Conservation (phyloP, 371 early-diverging fungal species). For the Batkoa obscura region DNA sequence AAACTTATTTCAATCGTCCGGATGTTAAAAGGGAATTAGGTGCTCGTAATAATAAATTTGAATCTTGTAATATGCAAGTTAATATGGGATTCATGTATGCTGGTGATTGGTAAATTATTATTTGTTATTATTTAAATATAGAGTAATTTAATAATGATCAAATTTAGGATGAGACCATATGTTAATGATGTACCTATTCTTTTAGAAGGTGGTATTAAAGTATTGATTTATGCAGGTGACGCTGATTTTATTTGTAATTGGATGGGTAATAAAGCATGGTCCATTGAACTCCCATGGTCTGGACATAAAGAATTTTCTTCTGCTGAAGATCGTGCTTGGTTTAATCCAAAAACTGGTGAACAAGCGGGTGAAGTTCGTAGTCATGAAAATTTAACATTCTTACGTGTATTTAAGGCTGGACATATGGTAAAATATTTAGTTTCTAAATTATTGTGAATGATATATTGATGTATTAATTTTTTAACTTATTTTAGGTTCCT, state of each 20-base stretch:
- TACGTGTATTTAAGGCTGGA: slow-evolving; percentile 69
- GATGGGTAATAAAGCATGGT: slow-evolving; percentile 90
- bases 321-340: slow-evolving; percentile 38
- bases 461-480: neutral
- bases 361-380: slow-evolving; percentile 53
- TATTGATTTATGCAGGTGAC: slow-evolving; percentile 81
- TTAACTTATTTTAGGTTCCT: slow-evolving; percentile 19
- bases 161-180: slow-evolving; percentile 50
- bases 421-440: slow-evolving; percentile 43
- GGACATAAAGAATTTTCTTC: slow-evolving; percentile 41
- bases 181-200: slow-evolving; percentile 47
- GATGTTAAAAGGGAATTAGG: slow-evolving; percentile 66
- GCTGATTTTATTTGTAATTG: slow-evolving; percentile 78
- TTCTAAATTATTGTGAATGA: neutral
- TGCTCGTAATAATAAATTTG: slow-evolving; percentile 33
- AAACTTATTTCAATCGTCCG: slow-evolving; percentile 49
- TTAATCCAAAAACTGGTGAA: slow-evolving; percentile 13
- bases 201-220: slow-evolving; percentile 55
- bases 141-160: neutral
- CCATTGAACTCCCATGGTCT: slow-evolving; percentile 58
- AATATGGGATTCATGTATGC: slow-evolving; percentile 57
- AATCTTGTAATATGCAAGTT: slow-evolving; percentile 65
- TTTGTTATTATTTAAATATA: neutral
- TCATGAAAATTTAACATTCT: slow-evolving; percentile 54
- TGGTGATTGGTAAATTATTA: slow-evolving; percentile 36